These are phyloP conservation scores for Chaetomiaceae sp. DNA, from an alignment of 2,329 filamentous ascomycete species.

Conservation along the genomic window DNA sequence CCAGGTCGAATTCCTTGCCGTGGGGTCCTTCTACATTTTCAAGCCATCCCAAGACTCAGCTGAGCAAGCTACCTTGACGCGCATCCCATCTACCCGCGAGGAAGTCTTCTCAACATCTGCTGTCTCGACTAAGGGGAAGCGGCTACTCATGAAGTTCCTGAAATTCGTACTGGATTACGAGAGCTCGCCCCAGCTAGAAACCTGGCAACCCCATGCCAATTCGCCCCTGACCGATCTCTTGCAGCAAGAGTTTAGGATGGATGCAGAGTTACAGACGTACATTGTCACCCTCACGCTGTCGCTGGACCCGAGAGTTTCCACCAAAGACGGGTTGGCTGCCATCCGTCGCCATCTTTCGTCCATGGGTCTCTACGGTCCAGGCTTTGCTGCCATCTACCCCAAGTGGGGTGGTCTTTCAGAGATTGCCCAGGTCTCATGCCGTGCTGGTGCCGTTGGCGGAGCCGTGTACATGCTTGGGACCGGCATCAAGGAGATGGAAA, in stretches of 20 bases:
- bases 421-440: slow-evolving; percentile 85
- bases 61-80: slow-evolving; percentile 46
- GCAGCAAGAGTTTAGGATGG: slow-evolving; percentile 60
- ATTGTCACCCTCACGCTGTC: slow-evolving; percentile 68
- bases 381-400: slow-evolving; percentile 83
- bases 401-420: slow-evolving; percentile 93
- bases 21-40: slow-evolving; percentile 88
- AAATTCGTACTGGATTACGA: slow-evolving; percentile 77
- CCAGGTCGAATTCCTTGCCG: slow-evolving; percentile 88
- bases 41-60: slow-evolving; percentile 34
- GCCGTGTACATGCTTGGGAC: slow-evolving; percentile 83
- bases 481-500: slow-evolving; percentile 46
- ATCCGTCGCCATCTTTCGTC: slow-evolving; percentile 79
- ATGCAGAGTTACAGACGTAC: slow-evolving; percentile 60
- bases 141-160: slow-evolving; percentile 86
- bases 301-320: slow-evolving; percentile 58
- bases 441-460: slow-evolving; percentile 85
- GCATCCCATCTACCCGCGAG: slow-evolving; percentile 84
- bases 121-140: slow-evolving; percentile 77
- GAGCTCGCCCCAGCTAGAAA: slow-evolving; percentile 45
- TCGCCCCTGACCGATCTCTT: slow-evolving; percentile 57
- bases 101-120: slow-evolving; percentile 78
- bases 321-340: slow-evolving; percentile 62
- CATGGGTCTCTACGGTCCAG: slow-evolving; percentile 80
- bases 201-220: slow-evolving; percentile 56